Base-by-base conservation (phyloP, 805 yeast species). In the Blastobotrys mokoenaii region DNA sequence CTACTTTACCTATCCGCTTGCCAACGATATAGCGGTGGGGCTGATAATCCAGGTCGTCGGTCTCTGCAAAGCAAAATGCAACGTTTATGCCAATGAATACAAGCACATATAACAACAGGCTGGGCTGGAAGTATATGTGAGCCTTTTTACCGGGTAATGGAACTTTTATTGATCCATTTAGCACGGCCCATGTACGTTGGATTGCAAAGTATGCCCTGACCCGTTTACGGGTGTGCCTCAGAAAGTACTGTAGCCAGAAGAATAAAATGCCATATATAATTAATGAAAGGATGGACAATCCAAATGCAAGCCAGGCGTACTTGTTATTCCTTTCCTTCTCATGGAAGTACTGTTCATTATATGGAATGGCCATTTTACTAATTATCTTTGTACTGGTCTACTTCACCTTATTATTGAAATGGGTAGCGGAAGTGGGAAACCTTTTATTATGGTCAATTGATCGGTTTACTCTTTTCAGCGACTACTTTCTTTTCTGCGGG, bases 1-100 rank as follows among this genome's bases (percentile, higher is more conserved):
- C 68, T 9, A 73, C 54, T 41, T 65, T 61, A 30, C 71, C 71
- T 1, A 71, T 42, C 46, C 77, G 52, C 53, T 73, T 73, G 11
- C 68, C 67, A 14, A 73, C 56, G 37, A 72, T 58, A 48, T 72
- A 72, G 32, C 43, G 53, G 41, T 61, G 51, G 3, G 71, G 70
- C 44, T 62, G 60, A 48, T 73, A 72, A 45, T 62, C 58, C 20
- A 73, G 44, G 44, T 71, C 76, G 2, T 38, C 48, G 1, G 73
- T 69, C 41, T 64, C 56, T 2, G 57, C 55, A 10, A 59, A 43
- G 38, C 62, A 51, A 38, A 73, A 65, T 3, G 51, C 49, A 0
- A 50, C 62, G 40, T 59, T 58, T 25, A 72, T 45, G 1, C 58
- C 64, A 8, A 64, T 16, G 46, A 62, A 71, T 3, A 51, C 45